phyloP scores from a whole-genome alignment of 2,329 filamentous ascomycete genomes.

The Xylaria multiplex region DNA sequence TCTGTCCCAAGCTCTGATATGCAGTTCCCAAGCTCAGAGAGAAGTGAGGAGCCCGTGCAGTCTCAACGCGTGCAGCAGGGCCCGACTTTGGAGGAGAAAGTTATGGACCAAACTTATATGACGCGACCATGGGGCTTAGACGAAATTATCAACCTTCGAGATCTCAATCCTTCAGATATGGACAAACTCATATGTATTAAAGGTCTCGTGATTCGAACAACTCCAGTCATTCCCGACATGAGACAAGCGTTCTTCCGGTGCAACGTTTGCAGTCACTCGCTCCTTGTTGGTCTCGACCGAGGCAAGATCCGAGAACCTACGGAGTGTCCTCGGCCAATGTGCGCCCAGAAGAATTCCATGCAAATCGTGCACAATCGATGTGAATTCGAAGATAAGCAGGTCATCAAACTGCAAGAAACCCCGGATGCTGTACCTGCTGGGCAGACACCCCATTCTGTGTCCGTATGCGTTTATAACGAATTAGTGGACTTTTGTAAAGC shows the following conservation, averaged over 20 bases:
- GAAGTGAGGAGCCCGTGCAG: constrained; percentile 61
- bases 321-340: constrained; percentile 83
- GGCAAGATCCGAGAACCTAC: constrained; percentile 97
- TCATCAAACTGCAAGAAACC: constrained; percentile 98
- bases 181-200: constrained; percentile 96
- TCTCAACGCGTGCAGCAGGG: constrained; percentile 57
- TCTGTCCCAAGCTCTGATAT: constrained; percentile 76
- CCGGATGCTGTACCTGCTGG: constrained; percentile 94
- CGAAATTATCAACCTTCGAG: constrained; percentile 86
- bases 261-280: constrained; percentile 89
- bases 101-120: constrained; percentile 82
- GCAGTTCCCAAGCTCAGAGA: constrained; percentile 82
- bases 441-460: constrained; percentile 97
- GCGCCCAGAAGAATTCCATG: constrained; percentile 92
- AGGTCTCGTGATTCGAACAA: constrained; percentile 93
- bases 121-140: constrained; percentile 91
- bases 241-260: constrained; percentile 98
- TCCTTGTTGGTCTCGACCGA: constrained; percentile 90
- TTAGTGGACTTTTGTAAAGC: constrained; percentile 98
- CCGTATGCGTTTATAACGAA: constrained; percentile 95
- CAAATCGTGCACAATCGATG: constrained; percentile 97
- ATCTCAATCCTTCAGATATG: constrained; percentile 94
- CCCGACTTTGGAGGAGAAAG: constrained; percentile 78
- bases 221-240: constrained; percentile 98
- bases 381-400: constrained; percentile 94